Percentiles rank a stretch among this genome's conserved stretches.
Evolutionary conservation across 2,329 filamentous ascomycete genomes (phyloP).

Genomic region (Fusarium circinatum): DNA sequence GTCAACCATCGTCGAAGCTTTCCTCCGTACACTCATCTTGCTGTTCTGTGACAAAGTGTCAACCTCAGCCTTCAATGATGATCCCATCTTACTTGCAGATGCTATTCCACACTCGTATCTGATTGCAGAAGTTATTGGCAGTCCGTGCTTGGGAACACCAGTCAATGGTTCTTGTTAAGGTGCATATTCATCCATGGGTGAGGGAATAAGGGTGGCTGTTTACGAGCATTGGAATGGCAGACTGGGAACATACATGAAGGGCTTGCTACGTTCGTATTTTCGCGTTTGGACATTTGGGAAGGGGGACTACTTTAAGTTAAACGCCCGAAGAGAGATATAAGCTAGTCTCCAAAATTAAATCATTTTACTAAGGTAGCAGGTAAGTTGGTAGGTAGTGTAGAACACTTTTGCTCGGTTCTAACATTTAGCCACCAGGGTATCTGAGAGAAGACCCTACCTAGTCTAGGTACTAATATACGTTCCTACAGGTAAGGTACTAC

Average conservation of each 20-base stretch:
- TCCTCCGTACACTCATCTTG: not conserved
- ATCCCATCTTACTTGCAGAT: not conserved
- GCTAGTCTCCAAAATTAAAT: not conserved
- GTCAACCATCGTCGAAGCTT: not conserved
- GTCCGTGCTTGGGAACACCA: not conserved
- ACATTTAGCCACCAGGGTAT: not conserved
- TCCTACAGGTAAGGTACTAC: not conserved
- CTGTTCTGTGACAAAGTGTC: not conserved
- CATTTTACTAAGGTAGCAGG: not conserved
- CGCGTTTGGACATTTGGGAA: not conserved
- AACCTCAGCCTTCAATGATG: not conserved
- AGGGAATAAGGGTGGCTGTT: not conserved
- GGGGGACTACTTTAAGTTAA: not conserved
- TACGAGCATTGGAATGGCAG: not conserved
- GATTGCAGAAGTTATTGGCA: not conserved
- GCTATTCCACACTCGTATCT: not conserved
- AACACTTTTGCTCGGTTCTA: not conserved
- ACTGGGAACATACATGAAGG: not conserved
- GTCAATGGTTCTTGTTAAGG: not conserved
- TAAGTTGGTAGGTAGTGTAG: not conserved
- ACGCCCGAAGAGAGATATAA: not conserved
- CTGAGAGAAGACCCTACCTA: not conserved
- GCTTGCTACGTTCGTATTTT: not conserved
- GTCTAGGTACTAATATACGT: not conserved
- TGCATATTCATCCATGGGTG: not conserved